Evolutionary conservation across 2,329 filamentous ascomycete species (phyloP), one percentile per base, ranked within the genome.

Genomic region (Sordariomycetes sp.): DNA sequence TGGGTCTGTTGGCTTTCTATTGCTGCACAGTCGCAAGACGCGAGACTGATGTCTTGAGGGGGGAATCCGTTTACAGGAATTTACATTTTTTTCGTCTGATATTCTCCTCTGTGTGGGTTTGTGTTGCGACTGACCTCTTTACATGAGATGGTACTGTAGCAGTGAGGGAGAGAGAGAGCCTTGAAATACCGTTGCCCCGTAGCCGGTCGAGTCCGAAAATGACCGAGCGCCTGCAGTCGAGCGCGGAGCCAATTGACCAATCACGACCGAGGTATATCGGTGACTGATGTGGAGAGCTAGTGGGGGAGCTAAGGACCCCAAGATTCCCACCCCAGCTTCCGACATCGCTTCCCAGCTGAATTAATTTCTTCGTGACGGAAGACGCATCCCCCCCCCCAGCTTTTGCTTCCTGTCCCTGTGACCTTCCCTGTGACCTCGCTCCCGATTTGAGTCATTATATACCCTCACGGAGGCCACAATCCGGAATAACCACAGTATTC

Each of bases 371-470:
- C 22, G 3, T 34, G n/a, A 51, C 42, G 20, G n/a, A 17, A 50
- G 20, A 10, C 20, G 24, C 28, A 32, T 32, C 28, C 28, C 28
- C 17, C 17, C 36, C 8, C n/a, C n/a, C 45, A 50, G 42, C 50
- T 24, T 32, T 25, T n/a, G 24, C 22, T 6, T 32, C 36, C 42
- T 57, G 52, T 54, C 56, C 52, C 51, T 57, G 51, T 53, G 56
- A 54, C 51, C 56, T 57, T 56, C 55, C 55, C 55, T 56, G 55
- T 56, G 55, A 56, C 50, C 48, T 35, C 50, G 20, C 15, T 32
- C 28, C n/a, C 35, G 17, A 39, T 25, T 50, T 42, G 54, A 56
- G 54, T 56, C 55, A 52, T 32, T 32, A 32, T 8, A 32, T 56
- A 17, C 25, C 20, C 24, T 35, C 45, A 25, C 28, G 52, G 17